Evolutionary conservation across 2,329 filamentous ascomycete species (phyloP).

Genomic region (Leptodontidium sp.): DNA sequence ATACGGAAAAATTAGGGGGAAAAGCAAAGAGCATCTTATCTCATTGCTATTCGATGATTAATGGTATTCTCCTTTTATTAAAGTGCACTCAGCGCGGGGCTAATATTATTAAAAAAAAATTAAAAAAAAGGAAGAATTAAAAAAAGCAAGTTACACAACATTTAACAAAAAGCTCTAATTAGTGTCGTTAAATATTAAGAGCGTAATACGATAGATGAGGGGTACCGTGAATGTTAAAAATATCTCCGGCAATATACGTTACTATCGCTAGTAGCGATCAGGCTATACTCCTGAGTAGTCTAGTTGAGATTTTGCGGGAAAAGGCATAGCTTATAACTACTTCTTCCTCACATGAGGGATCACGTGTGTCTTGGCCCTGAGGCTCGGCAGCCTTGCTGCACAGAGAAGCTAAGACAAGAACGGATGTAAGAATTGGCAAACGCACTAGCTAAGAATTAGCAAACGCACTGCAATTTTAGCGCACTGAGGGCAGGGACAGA

Average conservation of each 20-base stretch:
- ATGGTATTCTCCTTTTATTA: neutral
- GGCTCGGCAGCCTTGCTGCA: too few species aligned
- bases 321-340: neutral
- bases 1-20: neutral
- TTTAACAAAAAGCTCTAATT: neutral
- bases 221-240: neutral
- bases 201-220: neutral
- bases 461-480: too few species aligned
- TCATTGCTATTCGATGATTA: slow-evolving; percentile 5
- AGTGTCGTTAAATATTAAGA: neutral
- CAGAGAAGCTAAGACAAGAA: too few species aligned
- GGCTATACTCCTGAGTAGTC: neutral
- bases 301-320: neutral
- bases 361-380: too few species aligned
- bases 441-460: too few species aligned
- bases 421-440: too few species aligned
- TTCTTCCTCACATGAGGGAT: too few species aligned
- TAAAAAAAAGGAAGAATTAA: too few species aligned
- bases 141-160: neutral
- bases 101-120: neutral
- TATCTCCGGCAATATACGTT: neutral
- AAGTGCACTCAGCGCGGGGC: neutral
- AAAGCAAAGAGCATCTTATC: neutral
- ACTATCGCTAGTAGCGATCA: neutral
- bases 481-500: too few species aligned